phyloP scores from a whole-genome alignment of 441 rosid species.

The Sinapis alba region DNA sequence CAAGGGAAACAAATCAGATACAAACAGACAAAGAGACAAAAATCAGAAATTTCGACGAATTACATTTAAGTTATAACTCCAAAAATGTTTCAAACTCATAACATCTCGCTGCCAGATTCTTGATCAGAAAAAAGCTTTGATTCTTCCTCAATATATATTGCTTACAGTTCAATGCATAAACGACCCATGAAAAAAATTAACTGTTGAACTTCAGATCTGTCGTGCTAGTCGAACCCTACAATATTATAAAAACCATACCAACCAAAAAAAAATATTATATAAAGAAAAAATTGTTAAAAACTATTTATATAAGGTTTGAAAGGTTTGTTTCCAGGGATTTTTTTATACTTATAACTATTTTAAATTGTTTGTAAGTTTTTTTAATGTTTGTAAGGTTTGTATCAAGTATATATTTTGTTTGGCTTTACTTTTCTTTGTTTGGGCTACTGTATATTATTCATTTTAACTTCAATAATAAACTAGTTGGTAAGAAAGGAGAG shows the following conservation, averaged over 20 bases:
- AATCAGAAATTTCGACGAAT: slow-evolving; percentile 13
- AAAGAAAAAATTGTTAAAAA: neutral
- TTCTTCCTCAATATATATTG: slow-evolving; percentile 18
- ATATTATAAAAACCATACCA: slow-evolving; percentile 13
- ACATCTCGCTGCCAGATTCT: neutral
- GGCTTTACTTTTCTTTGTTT: neutral
- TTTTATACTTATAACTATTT: too few species aligned
- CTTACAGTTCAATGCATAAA: neutral
- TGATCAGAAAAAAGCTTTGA: slow-evolving; percentile 2
- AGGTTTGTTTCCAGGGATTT: neutral
- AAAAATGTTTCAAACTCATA: neutral
- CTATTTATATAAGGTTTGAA: neutral
- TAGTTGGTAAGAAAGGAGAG: neutral
- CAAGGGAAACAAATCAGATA: slow-evolving; percentile 30
- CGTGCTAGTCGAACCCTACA: slow-evolving; percentile 83
- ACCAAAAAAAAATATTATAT: slow-evolving; percentile 14
- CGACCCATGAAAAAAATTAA: neutral
- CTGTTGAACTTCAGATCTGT: slow-evolving; percentile 63
- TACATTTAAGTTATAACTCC: slow-evolving; percentile 12
- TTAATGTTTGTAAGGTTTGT: neutral
- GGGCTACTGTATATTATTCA: neutral
- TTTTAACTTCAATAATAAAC: neutral
- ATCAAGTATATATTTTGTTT: neutral
- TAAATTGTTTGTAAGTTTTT: neutral
- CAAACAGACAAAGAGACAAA: slow-evolving; percentile 18